Base-by-base conservation (phyloP, 2,329 filamentous ascomycete genomes). In the Eutypella sp. region DNA sequence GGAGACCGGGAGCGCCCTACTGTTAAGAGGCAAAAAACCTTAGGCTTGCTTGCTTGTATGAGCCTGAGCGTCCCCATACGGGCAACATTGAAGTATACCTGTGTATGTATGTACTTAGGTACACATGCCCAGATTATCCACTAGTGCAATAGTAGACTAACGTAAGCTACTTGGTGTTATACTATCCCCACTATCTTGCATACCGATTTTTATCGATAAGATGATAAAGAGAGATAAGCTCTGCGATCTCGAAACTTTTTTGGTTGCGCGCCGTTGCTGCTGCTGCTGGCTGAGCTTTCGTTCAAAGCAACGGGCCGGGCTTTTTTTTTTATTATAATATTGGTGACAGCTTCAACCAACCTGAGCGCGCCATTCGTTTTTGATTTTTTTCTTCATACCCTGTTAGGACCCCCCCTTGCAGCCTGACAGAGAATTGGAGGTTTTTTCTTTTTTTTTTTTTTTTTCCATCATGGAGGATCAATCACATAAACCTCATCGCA, bases 401-500 rank as follows among this genome's bases (percentile, higher is more conserved):
- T n/a, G n/a, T n/a, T n/a, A n/a, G n/a, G n/a, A n/a, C n/a, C n/a
- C n/a, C n/a, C n/a, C n/a, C n/a, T n/a, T n/a, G n/a, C n/a, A n/a
- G n/a, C n/a, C n/a, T n/a, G n/a, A n/a, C n/a, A n/a, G n/a, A n/a
- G n/a, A 7, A 29, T 13, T 29, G 25, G 7, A 29, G 25, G 25
- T 29, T 7, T 13, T 29, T 33, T 5, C 29, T 33, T 45, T 13
- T 48, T 42, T 40, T 45, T 20, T n/a, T n/a, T n/a, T 19, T 39
- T 19, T 49, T 59, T 50, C 65, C 66, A 76, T 53, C 57, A 91
- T 90, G 87, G 87, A 91, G 65, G 79, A 89, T 51, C 91, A 96
- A 72, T 68, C 78, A 38, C 90, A 97, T 63, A 84, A 89, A 69
- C 81, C 89, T 59, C 92, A 97, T 75, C 79, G 91, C 61, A 84